Evolutionary conservation across 495 filamentous ascomycete genomes (phyloP), one percentile per base, ranked within the genome.

Genomic region (Penicillium flavigenum): DNA sequence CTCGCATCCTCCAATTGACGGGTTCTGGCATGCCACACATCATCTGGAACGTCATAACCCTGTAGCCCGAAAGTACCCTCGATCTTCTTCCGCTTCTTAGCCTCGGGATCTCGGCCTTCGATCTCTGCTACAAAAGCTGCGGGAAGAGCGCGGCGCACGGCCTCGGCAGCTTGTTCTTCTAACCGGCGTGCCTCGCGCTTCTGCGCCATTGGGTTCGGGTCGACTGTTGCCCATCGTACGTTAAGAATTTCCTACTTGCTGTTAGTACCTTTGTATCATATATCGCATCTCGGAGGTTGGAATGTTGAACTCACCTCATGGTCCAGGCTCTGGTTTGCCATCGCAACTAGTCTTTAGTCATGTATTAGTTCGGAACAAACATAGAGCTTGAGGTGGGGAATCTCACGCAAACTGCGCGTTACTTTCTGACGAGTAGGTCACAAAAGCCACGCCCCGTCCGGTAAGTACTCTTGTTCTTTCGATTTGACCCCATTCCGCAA

Each of bases 101-200:
- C 89, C 61, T 93, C 88, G 3, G 88, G 88, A 62, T 96, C 91
- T 32, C 87, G 84, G 10, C 94, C 95, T 71, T 99, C 95, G 51
- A 98, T 86, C 75, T 99, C 91, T 0, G 90, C 90, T 2, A 99
- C 88, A 64, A 91, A 98, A 24, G 89, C 91, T 2, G 86, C 91
- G 0, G 95, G 95, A n/a, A 99, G 74, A 7, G 95, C 94, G 41
- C 86, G 79, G 22, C 95, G 79, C 39, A 99, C 91, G 10, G 95
- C 95, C 66, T 97, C 95, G 0, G 94, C 95, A n/a, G 95, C 95
- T 72, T 97, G 93, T 70, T 99, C 95, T 72, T 99, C 95, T 49
- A 99, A 85, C 17, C 87, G 79, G 34, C 89, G 79, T 19, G 89
- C 92, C 68, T 99, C 95, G 34, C 95, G 83, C 61, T 94, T 93